Evolutionary conservation across 768 basidiomycete genomes (phyloP).

Genomic region (Phanerodontia chrysosporium): DNA sequence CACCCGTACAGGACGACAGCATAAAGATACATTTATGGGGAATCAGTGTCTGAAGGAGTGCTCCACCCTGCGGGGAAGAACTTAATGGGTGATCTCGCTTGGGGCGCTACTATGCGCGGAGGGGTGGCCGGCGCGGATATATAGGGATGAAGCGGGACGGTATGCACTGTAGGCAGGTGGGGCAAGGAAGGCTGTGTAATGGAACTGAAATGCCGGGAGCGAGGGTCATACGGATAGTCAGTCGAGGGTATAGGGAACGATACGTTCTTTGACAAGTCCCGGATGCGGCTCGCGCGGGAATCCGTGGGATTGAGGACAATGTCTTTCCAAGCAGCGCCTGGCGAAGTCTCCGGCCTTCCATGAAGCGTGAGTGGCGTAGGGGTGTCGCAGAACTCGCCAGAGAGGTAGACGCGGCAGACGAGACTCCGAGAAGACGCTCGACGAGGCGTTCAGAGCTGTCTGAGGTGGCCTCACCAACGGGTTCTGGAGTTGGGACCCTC

Average conservation of each 20-base stretch:
- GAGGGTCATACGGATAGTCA: not conserved
- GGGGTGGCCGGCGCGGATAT: not conserved
- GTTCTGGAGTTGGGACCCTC: not conserved
- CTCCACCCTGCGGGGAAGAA: not conserved
- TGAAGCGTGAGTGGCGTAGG: slow-evolving; percentile 1
- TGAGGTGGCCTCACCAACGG: not conserved
- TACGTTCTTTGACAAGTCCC: not conserved
- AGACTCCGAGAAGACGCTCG: slow-evolving; percentile 19
- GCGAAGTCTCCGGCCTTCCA: slow-evolving; percentile 16
- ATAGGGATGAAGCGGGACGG: not conserved
- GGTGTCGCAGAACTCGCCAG: slow-evolving; percentile 6
- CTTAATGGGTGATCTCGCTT: not conserved
- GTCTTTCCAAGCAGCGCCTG: slow-evolving; percentile 22
- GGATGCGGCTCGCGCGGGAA: not conserved
- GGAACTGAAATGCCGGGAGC: not conserved
- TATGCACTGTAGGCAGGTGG: not conserved
- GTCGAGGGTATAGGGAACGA: slow-evolving; percentile 12
- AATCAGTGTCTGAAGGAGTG: slow-evolving; percentile 3
- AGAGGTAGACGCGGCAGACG: slow-evolving; percentile 8
- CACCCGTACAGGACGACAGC: not conserved
- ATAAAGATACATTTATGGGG: slow-evolving; percentile 2
- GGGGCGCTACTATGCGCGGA: not conserved
- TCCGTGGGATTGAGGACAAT: slow-evolving; percentile 18
- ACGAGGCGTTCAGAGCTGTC: slow-evolving; percentile 21
- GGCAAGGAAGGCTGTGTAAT: not conserved